Evolutionary conservation across 129 eudicot genomes (phyloP).

Genomic region (Ambrosia artemisiifolia): DNA sequence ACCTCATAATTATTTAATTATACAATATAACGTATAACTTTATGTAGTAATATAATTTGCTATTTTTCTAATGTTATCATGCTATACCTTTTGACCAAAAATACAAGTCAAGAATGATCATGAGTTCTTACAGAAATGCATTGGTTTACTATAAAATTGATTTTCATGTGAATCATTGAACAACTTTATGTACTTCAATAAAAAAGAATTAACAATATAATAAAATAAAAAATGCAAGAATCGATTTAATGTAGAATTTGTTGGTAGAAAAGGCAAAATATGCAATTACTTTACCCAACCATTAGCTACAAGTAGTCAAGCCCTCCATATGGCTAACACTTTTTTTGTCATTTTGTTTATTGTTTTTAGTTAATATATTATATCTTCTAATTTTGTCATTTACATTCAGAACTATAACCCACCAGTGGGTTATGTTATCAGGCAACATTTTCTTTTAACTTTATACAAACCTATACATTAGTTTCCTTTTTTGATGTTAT

Average conservation of each 20-base stretch:
- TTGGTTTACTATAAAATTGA: background rate
- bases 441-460: no score
- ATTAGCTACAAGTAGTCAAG: conserved; percentile 19
- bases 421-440: no score
- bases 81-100: conserved; percentile 12
- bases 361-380: background rate
- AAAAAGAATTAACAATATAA: background rate
- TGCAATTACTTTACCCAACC: conserved; percentile 27
- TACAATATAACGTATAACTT: background rate
- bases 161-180: conserved; percentile 23
- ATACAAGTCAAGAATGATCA: conserved; percentile 7
- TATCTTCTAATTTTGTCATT: background rate
- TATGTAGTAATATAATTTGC: background rate
- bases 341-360: conserved; percentile 10
- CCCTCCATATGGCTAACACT: conserved; percentile 10
- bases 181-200: conserved; percentile 14
- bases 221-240: no score
- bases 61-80: conserved; percentile 1
- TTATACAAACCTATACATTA: no score
- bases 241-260: conserved; percentile 21
- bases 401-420: no score
- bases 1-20: background rate
- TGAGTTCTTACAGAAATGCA: background rate
- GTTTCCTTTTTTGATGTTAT: no score
- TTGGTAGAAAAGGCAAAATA: conserved; percentile 24